Evolutionary conservation across 179 eudicot genomes (phyloP).

Genomic region (Vitellaria paradoxa): DNA sequence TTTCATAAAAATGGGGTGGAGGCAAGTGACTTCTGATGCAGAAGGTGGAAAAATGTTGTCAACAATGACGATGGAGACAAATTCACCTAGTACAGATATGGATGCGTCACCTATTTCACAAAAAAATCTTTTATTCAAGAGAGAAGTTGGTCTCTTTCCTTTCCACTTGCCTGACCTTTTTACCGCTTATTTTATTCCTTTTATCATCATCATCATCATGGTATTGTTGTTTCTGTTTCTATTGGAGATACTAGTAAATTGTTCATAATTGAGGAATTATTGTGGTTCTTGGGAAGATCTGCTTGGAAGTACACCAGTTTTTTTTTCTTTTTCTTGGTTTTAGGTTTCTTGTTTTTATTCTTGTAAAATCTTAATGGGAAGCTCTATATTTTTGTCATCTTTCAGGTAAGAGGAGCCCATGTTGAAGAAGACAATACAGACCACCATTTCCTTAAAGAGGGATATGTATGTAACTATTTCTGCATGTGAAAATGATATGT

Average conservation of each 20-base stretch:
- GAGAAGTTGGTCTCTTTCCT: constrained; percentile 52
- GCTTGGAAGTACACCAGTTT: neutral
- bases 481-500: neutral
- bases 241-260: neutral
- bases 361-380: neutral
- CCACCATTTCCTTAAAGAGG: constrained; percentile 49
- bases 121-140: constrained; percentile 50
- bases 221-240: neutral
- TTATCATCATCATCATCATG: neutral
- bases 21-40: constrained; percentile 48
- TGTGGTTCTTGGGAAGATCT: neutral
- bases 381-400: neutral
- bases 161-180: neutral
- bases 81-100: constrained; percentile 23
- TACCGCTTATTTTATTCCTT: neutral
- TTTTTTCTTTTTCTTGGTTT: neutral
- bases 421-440: constrained; percentile 60
- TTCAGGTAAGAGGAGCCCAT: constrained; percentile 44
- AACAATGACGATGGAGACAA: constrained; percentile 76
- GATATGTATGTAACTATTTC: constrained; percentile 33
- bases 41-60: constrained; percentile 71
- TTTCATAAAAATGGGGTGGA: constrained; percentile 67
- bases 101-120: constrained; percentile 33
- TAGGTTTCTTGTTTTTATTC: neutral
- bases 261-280: neutral